A percentile compares a stretch with the other conserved stretches of the same genome.
phyloP scores from a whole-genome alignment of 352 stramenopile genomes.

The Phytophthora macrochlamydospora region DNA sequence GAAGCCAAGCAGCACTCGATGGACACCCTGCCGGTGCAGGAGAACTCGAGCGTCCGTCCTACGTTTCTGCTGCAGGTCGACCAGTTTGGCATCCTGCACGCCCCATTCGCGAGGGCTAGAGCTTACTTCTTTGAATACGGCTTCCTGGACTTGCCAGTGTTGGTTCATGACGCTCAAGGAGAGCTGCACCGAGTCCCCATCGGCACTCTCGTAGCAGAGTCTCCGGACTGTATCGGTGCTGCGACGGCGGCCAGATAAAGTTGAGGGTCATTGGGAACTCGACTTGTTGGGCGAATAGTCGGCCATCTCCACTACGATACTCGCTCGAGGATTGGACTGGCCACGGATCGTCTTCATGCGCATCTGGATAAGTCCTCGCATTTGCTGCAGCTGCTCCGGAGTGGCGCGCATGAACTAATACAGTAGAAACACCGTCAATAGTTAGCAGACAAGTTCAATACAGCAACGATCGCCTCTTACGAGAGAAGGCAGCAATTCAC shows the following conservation, averaged over 20 bases:
- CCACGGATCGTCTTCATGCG: conserved; percentile 23
- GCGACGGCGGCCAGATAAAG: conserved; percentile 13
- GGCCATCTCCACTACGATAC: neutral
- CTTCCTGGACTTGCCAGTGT: conserved; percentile 41
- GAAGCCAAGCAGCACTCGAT: conserved; percentile 34
- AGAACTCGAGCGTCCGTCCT: conserved; percentile 17
- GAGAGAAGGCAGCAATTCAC: conserved; percentile 55
- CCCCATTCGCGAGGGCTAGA: conserved; percentile 80
- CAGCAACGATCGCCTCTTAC: conserved; percentile 31
- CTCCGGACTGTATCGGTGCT: conserved; percentile 55
- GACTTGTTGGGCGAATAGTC: neutral
- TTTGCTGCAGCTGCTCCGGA: conserved; percentile 53
- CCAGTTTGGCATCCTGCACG: conserved; percentile 89
- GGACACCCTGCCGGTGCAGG: neutral
- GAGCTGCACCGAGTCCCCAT: conserved; percentile 42
- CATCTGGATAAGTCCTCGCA: conserved; percentile 38
- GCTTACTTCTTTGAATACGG: conserved; percentile 88
- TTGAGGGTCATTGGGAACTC: neutral
- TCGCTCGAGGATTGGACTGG: neutral
- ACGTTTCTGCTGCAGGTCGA: conserved; percentile 82
- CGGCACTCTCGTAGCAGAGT: conserved; percentile 52
- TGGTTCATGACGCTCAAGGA: conserved; percentile 44
- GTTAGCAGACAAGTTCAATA: conserved; percentile 13
- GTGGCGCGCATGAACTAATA: conserved; percentile 55
- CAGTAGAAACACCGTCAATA: neutral